A percentile compares a stretch with the other conserved stretches of the same genome.
Conservation (phyloP, 73 alveolate genomes). For the Paramecium bursaria region DNA sequence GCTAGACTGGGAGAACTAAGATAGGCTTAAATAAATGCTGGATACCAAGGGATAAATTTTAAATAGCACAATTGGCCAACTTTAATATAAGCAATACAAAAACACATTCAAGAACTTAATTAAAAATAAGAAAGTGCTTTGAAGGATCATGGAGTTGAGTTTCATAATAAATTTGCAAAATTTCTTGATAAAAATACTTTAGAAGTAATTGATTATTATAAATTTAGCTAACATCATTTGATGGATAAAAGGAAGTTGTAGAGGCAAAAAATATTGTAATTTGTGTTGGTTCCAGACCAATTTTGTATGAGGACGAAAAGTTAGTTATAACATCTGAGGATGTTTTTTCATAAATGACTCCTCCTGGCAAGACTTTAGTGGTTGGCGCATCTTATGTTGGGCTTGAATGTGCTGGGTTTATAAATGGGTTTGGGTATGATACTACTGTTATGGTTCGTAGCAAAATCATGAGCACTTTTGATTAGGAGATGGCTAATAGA, state of each 20-base stretch:
- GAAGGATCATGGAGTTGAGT: slow-evolving; percentile 78
- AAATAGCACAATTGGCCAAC: slow-evolving; percentile 85
- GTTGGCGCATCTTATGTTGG: slow-evolving; percentile 98
- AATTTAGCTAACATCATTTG: slow-evolving; percentile 77
- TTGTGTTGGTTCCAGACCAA: slow-evolving; percentile 96
- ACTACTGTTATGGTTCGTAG: slow-evolving; percentile 95
- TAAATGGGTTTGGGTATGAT: slow-evolving; percentile 81
- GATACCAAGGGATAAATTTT: slow-evolving; percentile 72
- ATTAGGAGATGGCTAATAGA: slow-evolving; percentile 94
- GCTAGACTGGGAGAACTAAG: slow-evolving; percentile 87
- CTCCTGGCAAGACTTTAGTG: slow-evolving; percentile 98
- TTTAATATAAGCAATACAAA: slow-evolving; percentile 82
- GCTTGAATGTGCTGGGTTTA: slow-evolving; percentile 97
- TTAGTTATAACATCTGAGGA: slow-evolving; percentile 92
- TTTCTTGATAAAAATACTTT: slow-evolving; percentile 84
- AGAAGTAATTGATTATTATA: slow-evolving; percentile 66
- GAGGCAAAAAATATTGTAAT: slow-evolving; percentile 86
- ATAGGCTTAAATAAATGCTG: slow-evolving; percentile 79
- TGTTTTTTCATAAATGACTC: slow-evolving; percentile 88
- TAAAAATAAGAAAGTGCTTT: slow-evolving; percentile 89
- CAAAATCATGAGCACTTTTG: slow-evolving; percentile 95
- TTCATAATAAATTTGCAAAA: slow-evolving; percentile 86
- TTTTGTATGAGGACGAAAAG: slow-evolving; percentile 72
- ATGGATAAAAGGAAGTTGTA: slow-evolving; percentile 84
- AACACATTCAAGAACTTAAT: slow-evolving; percentile 83